Conservation (phyloP, 148 eudicot species). For the Arbutus unedo region DNA sequence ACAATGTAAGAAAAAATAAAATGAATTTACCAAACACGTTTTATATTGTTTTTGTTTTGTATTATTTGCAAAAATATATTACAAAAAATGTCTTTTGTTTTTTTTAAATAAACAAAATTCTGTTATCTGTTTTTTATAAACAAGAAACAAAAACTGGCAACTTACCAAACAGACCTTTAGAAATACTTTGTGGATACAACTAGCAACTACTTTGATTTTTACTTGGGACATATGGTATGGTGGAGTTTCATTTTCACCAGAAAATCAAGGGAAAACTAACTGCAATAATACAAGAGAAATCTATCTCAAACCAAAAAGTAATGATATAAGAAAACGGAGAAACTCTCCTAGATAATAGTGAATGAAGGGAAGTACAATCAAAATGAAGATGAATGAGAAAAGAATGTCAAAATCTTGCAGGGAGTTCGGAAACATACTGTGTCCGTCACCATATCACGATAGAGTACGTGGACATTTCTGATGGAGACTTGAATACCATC, state of each 20-base stretch:
- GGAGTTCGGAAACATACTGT: slow-evolving; percentile 43
- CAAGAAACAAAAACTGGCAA: too few relatives aligned
- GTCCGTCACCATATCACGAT: slow-evolving; percentile 45
- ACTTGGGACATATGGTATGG: background rate
- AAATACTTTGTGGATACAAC: background rate
- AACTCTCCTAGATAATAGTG: background rate
- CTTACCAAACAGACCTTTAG: background rate
- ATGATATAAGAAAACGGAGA: slow-evolving; percentile 7
- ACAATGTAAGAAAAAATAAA: too few relatives aligned
- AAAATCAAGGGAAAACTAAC: background rate
- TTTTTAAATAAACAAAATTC: too few relatives aligned
- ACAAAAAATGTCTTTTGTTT: too few relatives aligned
- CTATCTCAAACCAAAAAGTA: background rate
- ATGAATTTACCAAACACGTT: too few relatives aligned
- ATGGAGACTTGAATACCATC: slow-evolving; percentile 89
- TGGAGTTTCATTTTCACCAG: background rate
- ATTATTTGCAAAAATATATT: too few relatives aligned
- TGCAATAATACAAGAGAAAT: background rate
- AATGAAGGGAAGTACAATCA: slow-evolving; percentile 1
- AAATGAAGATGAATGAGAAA: background rate
- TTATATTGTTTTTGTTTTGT: too few relatives aligned
- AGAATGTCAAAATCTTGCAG: background rate
- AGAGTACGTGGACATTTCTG: slow-evolving; percentile 77
- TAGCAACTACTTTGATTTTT: background rate
- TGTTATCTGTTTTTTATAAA: too few relatives aligned